These are phyloP conservation scores for Myriangium duriaei DNA, from an alignment of 2,329 filamentous ascomycete species.

Conservation along the genomic window DNA sequence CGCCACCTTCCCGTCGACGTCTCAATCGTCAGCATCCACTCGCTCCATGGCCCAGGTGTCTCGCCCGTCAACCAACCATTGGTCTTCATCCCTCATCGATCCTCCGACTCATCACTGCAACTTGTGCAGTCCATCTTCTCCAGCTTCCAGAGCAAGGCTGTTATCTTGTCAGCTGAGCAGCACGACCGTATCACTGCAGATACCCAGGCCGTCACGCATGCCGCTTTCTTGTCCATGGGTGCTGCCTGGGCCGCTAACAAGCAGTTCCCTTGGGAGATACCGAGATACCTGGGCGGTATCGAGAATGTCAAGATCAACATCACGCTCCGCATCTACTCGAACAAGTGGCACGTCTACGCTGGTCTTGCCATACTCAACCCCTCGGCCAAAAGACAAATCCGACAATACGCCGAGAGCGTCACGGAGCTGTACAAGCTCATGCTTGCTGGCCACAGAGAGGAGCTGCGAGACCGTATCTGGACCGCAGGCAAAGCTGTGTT, in stretches of 20 bases:
- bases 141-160: slow-evolving; percentile 74
- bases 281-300: slow-evolving; percentile 91
- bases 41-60: slow-evolving; percentile 83
- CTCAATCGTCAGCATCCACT: slow-evolving; percentile 91
- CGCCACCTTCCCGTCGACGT: slow-evolving; percentile 76
- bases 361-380: slow-evolving; percentile 95
- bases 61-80: slow-evolving; percentile 82
- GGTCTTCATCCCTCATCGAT: slow-evolving; percentile 87
- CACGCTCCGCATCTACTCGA: slow-evolving; percentile 89
- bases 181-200: slow-evolving; percentile 97
- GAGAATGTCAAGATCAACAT: slow-evolving; percentile 99
- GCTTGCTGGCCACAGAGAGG: slow-evolving; percentile 68
- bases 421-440: slow-evolving; percentile 95
- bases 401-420: slow-evolving; percentile 83
- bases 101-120: slow-evolving; percentile 58
- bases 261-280: slow-evolving; percentile 93
- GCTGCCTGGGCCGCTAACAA: slow-evolving; percentile 92
- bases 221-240: slow-evolving; percentile 91
- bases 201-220: slow-evolving; percentile 95
- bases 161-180: slow-evolving; percentile 72
- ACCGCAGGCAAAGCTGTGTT: slow-evolving; percentile 67
- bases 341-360: slow-evolving; percentile 99
- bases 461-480: slow-evolving; percentile 63
- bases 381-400: slow-evolving; percentile 79
- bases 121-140: slow-evolving; percentile 73